Conservation (phyloP, 129 eudicot species). For the Silybum marianum region DNA sequence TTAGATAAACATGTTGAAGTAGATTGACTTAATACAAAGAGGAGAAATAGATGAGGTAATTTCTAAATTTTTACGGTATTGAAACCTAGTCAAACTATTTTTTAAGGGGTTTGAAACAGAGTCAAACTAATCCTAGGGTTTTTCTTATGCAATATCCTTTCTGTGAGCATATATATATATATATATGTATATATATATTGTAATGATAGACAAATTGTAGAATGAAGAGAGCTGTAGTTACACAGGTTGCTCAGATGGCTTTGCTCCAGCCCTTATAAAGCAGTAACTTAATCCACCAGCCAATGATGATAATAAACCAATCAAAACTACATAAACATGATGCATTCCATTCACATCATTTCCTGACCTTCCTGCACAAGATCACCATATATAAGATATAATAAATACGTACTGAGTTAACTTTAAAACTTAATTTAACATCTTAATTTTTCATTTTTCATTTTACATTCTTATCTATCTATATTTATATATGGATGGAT, state of each 20-base stretch:
- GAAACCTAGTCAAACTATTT: no score
- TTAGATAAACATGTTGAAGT: neutral
- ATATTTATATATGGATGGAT: neutral
- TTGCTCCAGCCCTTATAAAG: conserved; percentile 56
- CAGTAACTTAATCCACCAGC: conserved; percentile 52
- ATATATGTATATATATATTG: neutral
- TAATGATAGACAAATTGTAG: neutral
- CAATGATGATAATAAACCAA: conserved; percentile 50
- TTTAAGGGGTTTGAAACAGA: no score
- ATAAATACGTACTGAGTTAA: no score
- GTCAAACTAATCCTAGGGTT: no score
- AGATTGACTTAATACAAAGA: neutral
- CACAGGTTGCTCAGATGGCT: conserved; percentile 62
- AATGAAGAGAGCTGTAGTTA: conserved; percentile 31
- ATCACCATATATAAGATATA: neutral
- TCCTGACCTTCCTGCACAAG: conserved; percentile 25
- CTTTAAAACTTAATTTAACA: no score
- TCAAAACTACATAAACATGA: conserved; percentile 34
- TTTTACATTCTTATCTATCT: no score
- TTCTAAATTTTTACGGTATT: neutral
- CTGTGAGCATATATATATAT: neutral
- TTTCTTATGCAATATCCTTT: neutral
- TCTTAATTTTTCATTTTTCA: no score
- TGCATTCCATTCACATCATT: conserved; percentile 22
- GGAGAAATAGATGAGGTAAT: neutral